Evolutionary conservation across 2,329 filamentous ascomycete species (phyloP).

Genomic region (Aspergillus melleus): DNA sequence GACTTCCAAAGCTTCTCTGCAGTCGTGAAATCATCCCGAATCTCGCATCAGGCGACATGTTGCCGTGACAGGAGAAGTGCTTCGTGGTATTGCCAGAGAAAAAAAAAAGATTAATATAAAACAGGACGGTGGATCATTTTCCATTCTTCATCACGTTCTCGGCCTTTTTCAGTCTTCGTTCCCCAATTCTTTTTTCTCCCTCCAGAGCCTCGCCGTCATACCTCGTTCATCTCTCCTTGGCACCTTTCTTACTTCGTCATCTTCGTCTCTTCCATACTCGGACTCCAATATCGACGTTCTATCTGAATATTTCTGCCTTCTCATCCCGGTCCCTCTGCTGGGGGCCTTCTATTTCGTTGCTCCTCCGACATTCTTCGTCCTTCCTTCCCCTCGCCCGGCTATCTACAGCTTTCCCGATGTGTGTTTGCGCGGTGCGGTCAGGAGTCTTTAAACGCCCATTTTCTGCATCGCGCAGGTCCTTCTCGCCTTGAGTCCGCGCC

Average conservation of each 20-base stretch:
- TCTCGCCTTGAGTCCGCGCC: background rate
- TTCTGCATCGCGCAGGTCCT: background rate
- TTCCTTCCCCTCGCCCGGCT: conserved; percentile 1
- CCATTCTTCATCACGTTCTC: background rate
- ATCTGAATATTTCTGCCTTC: conserved; percentile 3
- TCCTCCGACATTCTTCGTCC: background rate
- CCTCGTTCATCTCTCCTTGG: background rate
- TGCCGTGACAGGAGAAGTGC: background rate
- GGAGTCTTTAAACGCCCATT: background rate
- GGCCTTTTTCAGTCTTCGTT: background rate
- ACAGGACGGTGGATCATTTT: background rate
- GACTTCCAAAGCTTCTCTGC: background rate
- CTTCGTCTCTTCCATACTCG: no score
- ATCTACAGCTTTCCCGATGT: conserved; percentile 6
- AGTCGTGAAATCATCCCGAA: background rate
- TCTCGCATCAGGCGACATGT: background rate
- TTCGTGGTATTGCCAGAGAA: no score
- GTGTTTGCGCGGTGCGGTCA: conserved; percentile 3
- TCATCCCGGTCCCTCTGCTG: no score
- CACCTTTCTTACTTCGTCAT: conserved; percentile 8
- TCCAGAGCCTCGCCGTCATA: background rate
- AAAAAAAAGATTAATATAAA: no score
- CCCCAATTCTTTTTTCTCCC: background rate
- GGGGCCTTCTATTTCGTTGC: background rate
- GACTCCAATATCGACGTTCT: background rate